Evolutionary conservation across 192 early-diverging fungal species (phyloP), one percentile per base, ranked within the genome.

Genomic region (Gamsiella multidivaricata): DNA sequence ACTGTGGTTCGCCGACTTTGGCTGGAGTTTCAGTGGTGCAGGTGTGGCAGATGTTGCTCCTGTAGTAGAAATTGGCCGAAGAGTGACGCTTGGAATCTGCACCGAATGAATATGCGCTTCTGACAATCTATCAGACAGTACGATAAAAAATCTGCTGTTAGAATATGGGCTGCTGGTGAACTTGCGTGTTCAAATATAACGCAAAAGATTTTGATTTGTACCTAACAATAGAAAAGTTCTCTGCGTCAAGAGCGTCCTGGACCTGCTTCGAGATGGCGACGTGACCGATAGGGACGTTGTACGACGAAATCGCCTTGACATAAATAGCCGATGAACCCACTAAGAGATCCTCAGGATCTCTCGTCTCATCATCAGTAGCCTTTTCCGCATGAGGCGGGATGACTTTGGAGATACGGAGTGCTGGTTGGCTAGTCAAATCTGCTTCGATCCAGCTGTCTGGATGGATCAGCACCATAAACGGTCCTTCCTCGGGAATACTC

Each of bases 151-250:
- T n/a, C n/a, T n/a, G n/a, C n/a, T n/a, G n/a, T n/a, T n/a, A n/a
- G n/a, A n/a, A n/a, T n/a, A n/a, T n/a, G n/a, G n/a, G n/a, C n/a
- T n/a, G n/a, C n/a, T n/a, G n/a, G n/a, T n/a, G n/a, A n/a, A n/a
- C n/a, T n/a, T n/a, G n/a, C n/a, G n/a, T n/a, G n/a, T n/a, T 26
- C 12, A 18, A 57, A 42, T 18, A 18, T 63, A 36, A 55, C 9
- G 37, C n/a, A 46, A 25, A 25, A 18, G 45, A 39, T 10, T 31
- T 29, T 18, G 29, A 5, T 5, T 11, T 41, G 57, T 83, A 85
- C 87, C 74, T 80, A 54, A 88, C 61, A 47, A 86, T 84, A 5
- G 79, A 80, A 79, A 83, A 88, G 45, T 75, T 78, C 51, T 85
- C 76, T 0, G 74, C 50, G 26, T 85, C 82, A 53, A 88, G 46